Evolutionary conservation across 2,329 filamentous ascomycete species (phyloP).

Genomic region (Diaporthe ilicicola): DNA sequence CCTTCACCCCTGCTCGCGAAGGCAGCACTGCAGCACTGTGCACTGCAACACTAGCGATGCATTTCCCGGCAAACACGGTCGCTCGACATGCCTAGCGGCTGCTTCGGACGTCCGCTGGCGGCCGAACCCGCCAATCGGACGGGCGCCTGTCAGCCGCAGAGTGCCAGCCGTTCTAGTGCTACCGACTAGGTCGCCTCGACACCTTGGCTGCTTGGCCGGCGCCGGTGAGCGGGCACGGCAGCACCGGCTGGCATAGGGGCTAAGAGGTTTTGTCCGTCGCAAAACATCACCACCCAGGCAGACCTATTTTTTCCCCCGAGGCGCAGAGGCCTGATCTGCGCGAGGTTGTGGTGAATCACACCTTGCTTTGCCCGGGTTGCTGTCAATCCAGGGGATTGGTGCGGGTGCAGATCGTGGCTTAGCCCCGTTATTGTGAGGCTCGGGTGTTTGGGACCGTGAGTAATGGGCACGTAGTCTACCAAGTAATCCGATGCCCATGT

Average conservation of each 20-base stretch:
- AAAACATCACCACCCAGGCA: background rate
- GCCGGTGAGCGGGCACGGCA: background rate
- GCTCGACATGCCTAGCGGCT: background rate
- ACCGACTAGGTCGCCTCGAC: background rate
- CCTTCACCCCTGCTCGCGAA: background rate
- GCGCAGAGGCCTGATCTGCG: background rate
- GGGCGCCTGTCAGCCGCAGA: slow-evolving; percentile 4
- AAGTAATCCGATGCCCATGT: too few species aligned
- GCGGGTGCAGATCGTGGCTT: slow-evolving; percentile 18
- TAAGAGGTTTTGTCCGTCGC: background rate
- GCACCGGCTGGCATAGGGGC: too few species aligned
- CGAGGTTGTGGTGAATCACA: background rate
- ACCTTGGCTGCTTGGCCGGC: background rate
- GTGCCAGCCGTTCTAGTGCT: background rate
- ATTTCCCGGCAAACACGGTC: background rate
- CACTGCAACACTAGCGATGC: slow-evolving; percentile 3
- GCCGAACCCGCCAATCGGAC: slow-evolving; percentile 9
- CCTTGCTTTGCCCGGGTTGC: background rate
- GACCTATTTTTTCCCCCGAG: background rate
- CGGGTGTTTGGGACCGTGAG: slow-evolving; percentile 19
- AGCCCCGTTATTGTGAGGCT: background rate
- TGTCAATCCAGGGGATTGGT: slow-evolving; percentile 12
- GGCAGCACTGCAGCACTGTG: background rate
- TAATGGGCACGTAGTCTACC: background rate
- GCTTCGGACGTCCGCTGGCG: slow-evolving; percentile 22